A percentile compares a stretch with the other conserved stretches of the same genome.
Evolutionary conservation across 192 early-diverging fungal genomes (phyloP).

Genomic region (Oehlia diaphana): DNA sequence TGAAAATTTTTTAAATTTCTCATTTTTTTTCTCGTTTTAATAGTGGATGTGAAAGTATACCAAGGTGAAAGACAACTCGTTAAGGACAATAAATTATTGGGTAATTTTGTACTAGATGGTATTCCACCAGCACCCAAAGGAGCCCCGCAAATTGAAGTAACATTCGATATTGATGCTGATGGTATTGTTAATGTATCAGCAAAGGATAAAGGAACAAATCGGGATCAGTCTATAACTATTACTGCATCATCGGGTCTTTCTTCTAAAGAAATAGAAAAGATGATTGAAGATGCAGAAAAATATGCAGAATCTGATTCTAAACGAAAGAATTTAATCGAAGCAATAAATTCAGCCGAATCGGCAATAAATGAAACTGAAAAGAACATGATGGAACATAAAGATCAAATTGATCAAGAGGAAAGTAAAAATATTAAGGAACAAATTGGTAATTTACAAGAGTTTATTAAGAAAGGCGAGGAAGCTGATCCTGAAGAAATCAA

Average conservation of each 20-base stretch:
- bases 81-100: slow-evolving; percentile 96
- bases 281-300: slow-evolving; percentile 89
- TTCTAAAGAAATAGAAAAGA: slow-evolving; percentile 94
- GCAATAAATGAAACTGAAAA: slow-evolving; percentile 93
- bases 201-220: slow-evolving; percentile 94
- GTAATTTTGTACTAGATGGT: slow-evolving; percentile 94
- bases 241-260: slow-evolving; percentile 92
- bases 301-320: slow-evolving; percentile 91
- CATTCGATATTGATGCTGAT: slow-evolving; percentile 99
- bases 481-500: slow-evolving; percentile 84
- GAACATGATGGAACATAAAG: slow-evolving; percentile 95
- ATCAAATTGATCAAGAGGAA: slow-evolving; percentile 87
- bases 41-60: slow-evolving; percentile 94
- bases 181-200: slow-evolving; percentile 98
- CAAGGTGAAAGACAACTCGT: slow-evolving; percentile 98
- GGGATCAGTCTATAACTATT: slow-evolving; percentile 96
- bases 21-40: not conserved
- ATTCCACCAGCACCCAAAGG: slow-evolving; percentile 96
- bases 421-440: slow-evolving; percentile 81
- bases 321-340: slow-evolving; percentile 93
- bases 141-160: slow-evolving; percentile 96
- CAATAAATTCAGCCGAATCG: slow-evolving; percentile 88
- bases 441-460: slow-evolving; percentile 80
- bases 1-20: not conserved
- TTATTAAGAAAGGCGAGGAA: slow-evolving; percentile 61